Percentiles rank a stretch among this genome's conserved stretches.
Conservation (phyloP, 1,139 yeast genomes). For the Yamadazyma siamensis region DNA sequence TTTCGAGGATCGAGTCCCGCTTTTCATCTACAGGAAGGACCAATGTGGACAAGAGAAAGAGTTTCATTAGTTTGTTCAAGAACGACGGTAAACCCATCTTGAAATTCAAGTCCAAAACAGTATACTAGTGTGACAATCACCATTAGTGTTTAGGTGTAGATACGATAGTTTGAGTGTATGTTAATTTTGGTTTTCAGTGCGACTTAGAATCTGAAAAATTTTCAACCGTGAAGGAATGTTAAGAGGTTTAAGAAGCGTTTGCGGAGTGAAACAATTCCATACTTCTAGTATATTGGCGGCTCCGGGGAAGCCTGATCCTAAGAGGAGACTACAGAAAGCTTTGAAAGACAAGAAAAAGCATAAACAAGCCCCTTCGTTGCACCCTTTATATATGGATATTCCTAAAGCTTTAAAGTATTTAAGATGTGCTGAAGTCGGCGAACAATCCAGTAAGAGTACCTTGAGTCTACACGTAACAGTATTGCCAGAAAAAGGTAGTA, state of each 20-base stretch:
- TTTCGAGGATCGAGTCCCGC: constrained; percentile 9
- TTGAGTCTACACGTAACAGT: constrained; percentile 63
- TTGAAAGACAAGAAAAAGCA: constrained; percentile 34
- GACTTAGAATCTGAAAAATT: too few species aligned
- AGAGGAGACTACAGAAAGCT: constrained; percentile 27
- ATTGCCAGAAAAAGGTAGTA: constrained; percentile 77
- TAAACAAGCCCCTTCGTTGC: constrained; percentile 45
- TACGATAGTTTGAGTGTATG: too few species aligned
- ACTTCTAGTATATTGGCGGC: constrained; percentile 3
- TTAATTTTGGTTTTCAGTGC: too few species aligned
- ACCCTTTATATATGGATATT: constrained; percentile 69
- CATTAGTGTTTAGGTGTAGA: too few species aligned
- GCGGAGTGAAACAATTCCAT: too few species aligned
- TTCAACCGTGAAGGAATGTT: too few species aligned
- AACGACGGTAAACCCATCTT: constrained; percentile 16
- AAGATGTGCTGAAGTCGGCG: constrained; percentile 89
- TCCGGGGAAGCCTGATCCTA: constrained; percentile 13
- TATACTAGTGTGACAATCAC: constrained; percentile 9
- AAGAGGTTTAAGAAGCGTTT: too few species aligned
- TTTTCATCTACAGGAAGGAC: constrained; percentile 4
- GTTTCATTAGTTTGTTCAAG: constrained; percentile 16
- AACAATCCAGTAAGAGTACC: constrained; percentile 65
- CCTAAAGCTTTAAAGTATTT: constrained; percentile 72
- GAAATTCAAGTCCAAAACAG: constrained; percentile 17
- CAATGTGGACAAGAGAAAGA: constrained; percentile 13